phyloP scores from a whole-genome alignment of 768 basidiomycete genomes.

The Leccinum barrowsii region DNA sequence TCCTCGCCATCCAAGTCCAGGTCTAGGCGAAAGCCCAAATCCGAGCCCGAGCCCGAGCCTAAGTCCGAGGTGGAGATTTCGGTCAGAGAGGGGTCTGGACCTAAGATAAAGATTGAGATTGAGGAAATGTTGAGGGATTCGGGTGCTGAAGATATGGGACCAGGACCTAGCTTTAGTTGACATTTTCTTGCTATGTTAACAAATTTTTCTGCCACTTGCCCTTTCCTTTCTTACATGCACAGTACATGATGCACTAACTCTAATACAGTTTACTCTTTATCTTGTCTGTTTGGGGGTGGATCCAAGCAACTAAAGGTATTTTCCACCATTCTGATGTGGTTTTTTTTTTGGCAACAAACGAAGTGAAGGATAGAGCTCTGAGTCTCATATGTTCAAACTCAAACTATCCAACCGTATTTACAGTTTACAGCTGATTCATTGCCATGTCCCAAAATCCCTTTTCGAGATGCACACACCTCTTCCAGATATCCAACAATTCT shows the following conservation, averaged over 20 bases:
- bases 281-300: too few relatives aligned
- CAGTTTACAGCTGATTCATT: conserved; percentile 26
- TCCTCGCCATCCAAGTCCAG: not conserved
- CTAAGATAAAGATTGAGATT: not conserved
- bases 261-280: too few relatives aligned
- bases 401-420: not conserved
- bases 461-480: conserved; percentile 72
- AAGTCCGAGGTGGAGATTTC: not conserved
- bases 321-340: too few relatives aligned
- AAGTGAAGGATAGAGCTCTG: not conserved
- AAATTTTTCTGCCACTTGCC: too few relatives aligned
- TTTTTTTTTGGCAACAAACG: not conserved
- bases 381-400: not conserved
- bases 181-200: too few relatives aligned
- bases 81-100: not conserved
- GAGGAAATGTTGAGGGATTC: not conserved
- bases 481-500: conserved; percentile 73
- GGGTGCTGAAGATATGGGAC: not conserved
- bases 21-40: not conserved
- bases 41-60: not conserved
- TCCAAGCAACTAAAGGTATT: too few relatives aligned
- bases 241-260: too few relatives aligned
- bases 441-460: conserved; percentile 86
- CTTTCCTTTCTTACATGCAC: too few relatives aligned
- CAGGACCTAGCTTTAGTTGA: not conserved